Evolutionary conservation across 768 basidiomycete genomes (phyloP), one percentile per base, ranked within the genome.

Genomic region (Atractiella rhizophila): DNA sequence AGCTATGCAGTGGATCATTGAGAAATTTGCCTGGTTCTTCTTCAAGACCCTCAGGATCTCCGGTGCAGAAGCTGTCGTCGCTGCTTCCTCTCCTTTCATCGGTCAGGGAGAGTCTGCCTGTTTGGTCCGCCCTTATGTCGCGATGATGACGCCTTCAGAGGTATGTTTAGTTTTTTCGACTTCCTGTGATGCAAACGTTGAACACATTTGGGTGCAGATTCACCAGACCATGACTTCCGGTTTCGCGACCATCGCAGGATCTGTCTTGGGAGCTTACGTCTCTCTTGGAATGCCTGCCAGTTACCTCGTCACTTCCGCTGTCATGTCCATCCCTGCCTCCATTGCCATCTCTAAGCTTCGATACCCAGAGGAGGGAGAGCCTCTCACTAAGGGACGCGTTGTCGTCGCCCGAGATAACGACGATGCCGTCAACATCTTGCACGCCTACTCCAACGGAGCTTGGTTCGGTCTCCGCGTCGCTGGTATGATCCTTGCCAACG

Each of bases 311-410:
- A 85, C 82, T 2, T 75, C 83, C 5, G 81, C 79, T 7, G 75
- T 86, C 44, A 88, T 88, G 83, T 77, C 74, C 57, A 88, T 91
- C 46, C 85, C 85, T 16, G 85, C 83, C 0, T 83, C 81, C 12
- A 85, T 88, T 56, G 69, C 82, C 2, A 83, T 88, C 53, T 76
- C 74, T 56, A 88, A 88, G 60, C 64, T 86, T 51, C 77, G 82
- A 32, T 49, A 73, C 26, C 83, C 83, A 0, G 83, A 88, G 61
- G 57, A 65, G 21, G 82, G 83, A 16, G 77, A 77, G 48, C 82
- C 82, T 23, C 68, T 82, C 32, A 85, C 82, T 23, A 74, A 76
- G 26, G 82, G 82, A 11, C 69, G 63, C 26, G 68, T 85, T 43
- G 68, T 76, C 36, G 66, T 85, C 42, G 77, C 81, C 57, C 74